Evolutionary conservation across 2,329 filamentous ascomycete species (phyloP).

Genomic region (Sordariomycetes sp.): DNA sequence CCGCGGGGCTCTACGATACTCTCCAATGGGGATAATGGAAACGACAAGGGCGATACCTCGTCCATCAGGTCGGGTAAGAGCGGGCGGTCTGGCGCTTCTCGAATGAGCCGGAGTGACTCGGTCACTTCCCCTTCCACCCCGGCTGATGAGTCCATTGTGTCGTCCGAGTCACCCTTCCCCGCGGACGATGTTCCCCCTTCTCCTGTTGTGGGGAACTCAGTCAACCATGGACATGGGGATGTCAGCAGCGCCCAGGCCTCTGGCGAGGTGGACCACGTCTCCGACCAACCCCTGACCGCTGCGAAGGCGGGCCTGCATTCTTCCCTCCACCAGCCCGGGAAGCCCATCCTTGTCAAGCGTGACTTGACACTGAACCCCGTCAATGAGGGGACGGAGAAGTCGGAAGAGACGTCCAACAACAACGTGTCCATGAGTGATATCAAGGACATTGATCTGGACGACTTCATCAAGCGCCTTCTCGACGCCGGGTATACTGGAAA

Average conservation of each 20-base stretch:
- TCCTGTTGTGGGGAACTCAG: conserved; percentile 66
- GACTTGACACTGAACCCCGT: conserved; percentile 61
- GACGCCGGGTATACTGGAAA: conserved; percentile 95
- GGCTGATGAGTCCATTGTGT: not conserved
- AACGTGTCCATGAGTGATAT: conserved; percentile 79
- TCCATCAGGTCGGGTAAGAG: conserved; percentile 65
- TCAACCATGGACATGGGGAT: conserved; percentile 65
- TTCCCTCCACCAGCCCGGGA: conserved; percentile 60
- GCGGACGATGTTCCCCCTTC: conserved; percentile 53
- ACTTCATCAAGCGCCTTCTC: conserved; percentile 89
- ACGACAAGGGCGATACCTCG: conserved; percentile 61
- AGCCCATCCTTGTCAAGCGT: conserved; percentile 81
- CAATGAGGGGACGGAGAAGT: conserved; percentile 16
- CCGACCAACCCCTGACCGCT: conserved; percentile 74
- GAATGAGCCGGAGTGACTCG: conserved; percentile 31
- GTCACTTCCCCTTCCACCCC: not conserved
- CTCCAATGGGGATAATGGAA: conserved; percentile 41
- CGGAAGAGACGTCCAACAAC: conserved; percentile 31
- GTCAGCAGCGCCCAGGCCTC: conserved; percentile 71
- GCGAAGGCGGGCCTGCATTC: conserved; percentile 42
- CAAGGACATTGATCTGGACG: conserved; percentile 88
- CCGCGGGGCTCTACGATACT: conserved; percentile 65
- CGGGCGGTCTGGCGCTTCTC: conserved; percentile 36
- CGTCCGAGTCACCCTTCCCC: conserved; percentile 19
- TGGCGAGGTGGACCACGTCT: conserved; percentile 90